Evolutionary conservation across 2,329 filamentous ascomycete species (phyloP), one percentile per base, ranked within the genome.

Genomic region (Macrophomina pseudophaseolina): DNA sequence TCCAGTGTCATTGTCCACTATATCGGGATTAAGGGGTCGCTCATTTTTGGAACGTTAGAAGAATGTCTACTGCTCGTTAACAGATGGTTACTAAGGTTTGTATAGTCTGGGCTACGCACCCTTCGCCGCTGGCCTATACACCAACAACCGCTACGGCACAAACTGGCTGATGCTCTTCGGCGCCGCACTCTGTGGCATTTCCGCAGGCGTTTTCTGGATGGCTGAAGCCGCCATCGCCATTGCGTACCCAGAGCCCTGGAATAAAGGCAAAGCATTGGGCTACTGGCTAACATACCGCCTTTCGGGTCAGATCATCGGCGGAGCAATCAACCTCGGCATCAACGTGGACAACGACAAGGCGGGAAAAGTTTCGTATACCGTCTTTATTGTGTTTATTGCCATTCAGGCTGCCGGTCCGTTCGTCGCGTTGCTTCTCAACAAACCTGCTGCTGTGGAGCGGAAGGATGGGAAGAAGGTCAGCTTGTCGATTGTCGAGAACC

Each of bases 341-440:
- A 92, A 92, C 70, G 82, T 81, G 0, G 73, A 87, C 44, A 80
- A 84, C 0, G 80, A 84, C 67, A 73, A 84, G 58, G 86, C 86
- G 0, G 90, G 90, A 0, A 86, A 88, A 60, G 88, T 92, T 0
- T 90, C 88, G 0, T 91, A 91, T 69, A 85, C 84, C 0, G 90
- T 92, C 0, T 92, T 87, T 69, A 77, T 90, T 11, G 76, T 91
- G 23, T 93, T 93, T 71, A 91, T 93, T 67, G 88, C 87, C 0
- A 76, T 93, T 0, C 91, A 93, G 72, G 87, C 87, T 0, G 69
- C 84, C 0, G 90, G 88, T 0, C 89, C 89, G 0, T 81, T 91
- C 16, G 85, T 88, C 0, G 90, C 84, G 0, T 72, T 91, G 3
- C 74, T 92, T 0, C 76, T 93, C 5, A 91, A 85, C 48, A 79